phyloP scores from a whole-genome alignment of 257 asterid genomes.

The Nicotiana undulata region DNA sequence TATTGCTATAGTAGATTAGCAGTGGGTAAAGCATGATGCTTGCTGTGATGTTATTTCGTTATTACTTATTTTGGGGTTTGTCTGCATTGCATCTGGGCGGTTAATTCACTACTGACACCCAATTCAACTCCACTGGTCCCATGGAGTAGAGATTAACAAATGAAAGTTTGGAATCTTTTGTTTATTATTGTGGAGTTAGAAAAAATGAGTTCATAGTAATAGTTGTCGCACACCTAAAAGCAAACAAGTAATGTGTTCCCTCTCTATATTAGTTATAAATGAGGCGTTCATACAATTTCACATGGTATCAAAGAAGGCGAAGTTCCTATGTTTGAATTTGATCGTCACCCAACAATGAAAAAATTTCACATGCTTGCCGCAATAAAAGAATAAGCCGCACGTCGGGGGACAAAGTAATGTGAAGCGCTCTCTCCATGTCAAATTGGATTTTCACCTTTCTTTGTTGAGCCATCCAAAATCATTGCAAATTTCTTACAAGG shows the following conservation, averaged over 20 bases:
- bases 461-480: not conserved
- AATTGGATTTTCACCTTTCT: not conserved
- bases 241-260: not conserved
- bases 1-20: not conserved
- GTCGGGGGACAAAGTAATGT: not conserved
- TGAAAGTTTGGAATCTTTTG: not conserved
- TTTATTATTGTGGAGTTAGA: not conserved
- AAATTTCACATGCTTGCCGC: not conserved
- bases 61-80: not conserved
- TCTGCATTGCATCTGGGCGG: not conserved
- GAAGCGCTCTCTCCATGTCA: not conserved
- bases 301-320: not conserved
- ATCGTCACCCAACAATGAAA: not conserved
- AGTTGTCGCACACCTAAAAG: not conserved
- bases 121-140: not conserved
- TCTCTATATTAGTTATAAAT: not conserved
- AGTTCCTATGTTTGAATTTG: not conserved
- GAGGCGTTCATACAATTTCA: not conserved
- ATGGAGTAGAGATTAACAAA: not conserved
- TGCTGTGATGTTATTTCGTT: not conserved
- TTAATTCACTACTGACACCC: not conserved
- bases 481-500: not conserved
- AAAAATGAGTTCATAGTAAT: not conserved
- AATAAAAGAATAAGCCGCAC: not conserved
- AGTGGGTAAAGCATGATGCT: not conserved